phyloP scores from a whole-genome alignment of 495 filamentous ascomycete species.

The Penicillium taxi region DNA sequence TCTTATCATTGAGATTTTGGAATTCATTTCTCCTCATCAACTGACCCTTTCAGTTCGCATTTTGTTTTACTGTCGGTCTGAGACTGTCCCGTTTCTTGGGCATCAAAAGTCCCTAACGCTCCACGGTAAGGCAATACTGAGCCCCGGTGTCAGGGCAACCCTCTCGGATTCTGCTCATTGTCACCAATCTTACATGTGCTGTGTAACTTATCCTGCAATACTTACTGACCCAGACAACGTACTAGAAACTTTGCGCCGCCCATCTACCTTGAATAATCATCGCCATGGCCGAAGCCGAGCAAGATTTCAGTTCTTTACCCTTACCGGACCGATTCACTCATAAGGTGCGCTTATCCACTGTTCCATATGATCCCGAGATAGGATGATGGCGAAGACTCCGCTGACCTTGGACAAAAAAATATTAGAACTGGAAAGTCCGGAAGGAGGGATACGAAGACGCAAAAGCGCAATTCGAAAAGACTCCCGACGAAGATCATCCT shows the following conservation, averaged over 20 bases:
- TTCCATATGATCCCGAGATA: not conserved
- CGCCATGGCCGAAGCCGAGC: constrained; percentile 53
- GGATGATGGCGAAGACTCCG: not conserved
- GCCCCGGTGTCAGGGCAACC: not conserved
- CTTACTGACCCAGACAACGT: not conserved
- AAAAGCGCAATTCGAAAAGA: constrained; percentile 73
- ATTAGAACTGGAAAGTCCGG: constrained; percentile 89
- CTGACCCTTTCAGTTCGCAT: not conserved
- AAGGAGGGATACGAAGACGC: constrained; percentile 95
- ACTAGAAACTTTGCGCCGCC: constrained; percentile 1
- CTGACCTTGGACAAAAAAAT: constrained; percentile 16
- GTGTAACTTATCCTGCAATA: not conserved
- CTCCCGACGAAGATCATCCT: constrained; percentile 79
- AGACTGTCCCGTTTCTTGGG: constrained; percentile 16
- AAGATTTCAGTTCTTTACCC: constrained; percentile 77
- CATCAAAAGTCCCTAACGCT: constrained; percentile 19
- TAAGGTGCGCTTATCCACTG: constrained; percentile 51
- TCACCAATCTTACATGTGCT: not conserved
- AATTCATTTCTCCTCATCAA: not conserved
- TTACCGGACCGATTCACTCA: constrained; percentile 77
- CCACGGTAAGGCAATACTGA: constrained; percentile 7
- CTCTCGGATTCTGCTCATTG: not conserved
- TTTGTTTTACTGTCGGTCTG: constrained; percentile 7
- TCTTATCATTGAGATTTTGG: not conserved
- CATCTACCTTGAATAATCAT: constrained; percentile 3